Base-by-base conservation (phyloP, 768 basidiomycete genomes). In the Tylopilus felleus region DNA sequence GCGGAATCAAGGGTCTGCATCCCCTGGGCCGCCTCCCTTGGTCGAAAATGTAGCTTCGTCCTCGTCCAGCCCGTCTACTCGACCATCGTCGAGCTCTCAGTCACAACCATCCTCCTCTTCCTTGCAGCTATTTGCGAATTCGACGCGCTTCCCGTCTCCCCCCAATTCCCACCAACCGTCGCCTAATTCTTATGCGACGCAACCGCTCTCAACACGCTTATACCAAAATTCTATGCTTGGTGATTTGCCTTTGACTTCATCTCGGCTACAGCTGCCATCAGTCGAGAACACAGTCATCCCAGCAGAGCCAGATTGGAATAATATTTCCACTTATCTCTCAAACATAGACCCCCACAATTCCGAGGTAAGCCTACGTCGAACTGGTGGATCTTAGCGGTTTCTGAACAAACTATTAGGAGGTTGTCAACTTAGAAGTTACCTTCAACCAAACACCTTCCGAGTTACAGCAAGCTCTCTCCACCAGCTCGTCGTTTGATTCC, bases 71-170 rank as follows among this genome's bases (percentile, higher is more conserved):
- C 19, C 49, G 19, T 55, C 63, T 23, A 16, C 40, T 28, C 47
- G 27, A 55, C 35, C 49, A 10, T 60, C 55, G 31, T 45, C 59
- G 33, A 50, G 8, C 31, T 45, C 60, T 17, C 33, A 49, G 7
- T 54, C 45, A 10, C 71, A 62, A 48, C 63, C n/a, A 47, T 63
- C 55, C 10, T 66, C 50, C 38, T 63, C 47, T 25, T 52, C 56
- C 7, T 58, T 53, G 17, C 67, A 62, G 17, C 31, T 47, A n/a
- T 31, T 39, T 14, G 3, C 19, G 21, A 49, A 51, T 38, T 14
- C 51, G 22, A 23, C 40, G 5, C 47, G 41, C 33, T 14, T 45
- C 5, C 35, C 61, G 1, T 43, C 56, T 27, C 55, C 51, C 19
- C 56, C 63, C 1, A 31, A 19, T n/a, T 56, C 58, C 12, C 60